A percentile compares a stretch with the other conserved stretches of the same genome.
These are phyloP conservation scores for Botrytis porri DNA, from an alignment of 2,329 filamentous ascomycete genomes.

Conservation along the genomic window DNA sequence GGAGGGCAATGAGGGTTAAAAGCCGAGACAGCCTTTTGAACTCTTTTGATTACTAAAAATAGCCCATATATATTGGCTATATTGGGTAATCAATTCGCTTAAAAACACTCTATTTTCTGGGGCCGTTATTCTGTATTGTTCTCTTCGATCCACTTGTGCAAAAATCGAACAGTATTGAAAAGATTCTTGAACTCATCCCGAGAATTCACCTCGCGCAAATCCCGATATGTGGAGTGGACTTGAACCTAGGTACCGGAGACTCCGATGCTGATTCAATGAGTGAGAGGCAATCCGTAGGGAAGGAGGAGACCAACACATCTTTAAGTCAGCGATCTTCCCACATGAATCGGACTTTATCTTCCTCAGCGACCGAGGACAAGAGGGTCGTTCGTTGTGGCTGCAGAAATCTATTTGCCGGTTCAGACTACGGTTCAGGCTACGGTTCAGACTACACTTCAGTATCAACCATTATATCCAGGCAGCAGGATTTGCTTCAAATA, in stretches of 20 bases:
- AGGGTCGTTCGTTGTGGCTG: background rate
- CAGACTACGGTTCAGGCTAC: background rate
- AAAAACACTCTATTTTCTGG: background rate
- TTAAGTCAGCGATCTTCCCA: background rate
- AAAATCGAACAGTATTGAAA: background rate
- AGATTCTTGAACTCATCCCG: background rate
- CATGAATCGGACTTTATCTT: background rate
- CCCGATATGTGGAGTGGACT: constrained; percentile 8
- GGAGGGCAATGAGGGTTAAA: background rate
- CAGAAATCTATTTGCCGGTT: background rate
- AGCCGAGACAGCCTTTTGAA: background rate
- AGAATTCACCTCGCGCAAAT: constrained; percentile 2
- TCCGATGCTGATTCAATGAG: background rate
- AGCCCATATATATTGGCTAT: background rate
- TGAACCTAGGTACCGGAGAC: background rate
- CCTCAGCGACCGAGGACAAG: background rate
- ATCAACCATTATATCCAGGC: background rate
- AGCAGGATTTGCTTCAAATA: background rate
- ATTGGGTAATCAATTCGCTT: background rate
- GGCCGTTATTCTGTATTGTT: background rate
- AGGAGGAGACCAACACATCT: background rate
- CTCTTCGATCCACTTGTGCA: background rate
- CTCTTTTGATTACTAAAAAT: constrained; percentile 5
- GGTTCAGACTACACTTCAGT: background rate
- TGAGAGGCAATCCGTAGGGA: background rate